These are phyloP conservation scores for Penicillium robsamsonii DNA, from an alignment of 495 filamentous ascomycete genomes.

Conservation along the genomic window DNA sequence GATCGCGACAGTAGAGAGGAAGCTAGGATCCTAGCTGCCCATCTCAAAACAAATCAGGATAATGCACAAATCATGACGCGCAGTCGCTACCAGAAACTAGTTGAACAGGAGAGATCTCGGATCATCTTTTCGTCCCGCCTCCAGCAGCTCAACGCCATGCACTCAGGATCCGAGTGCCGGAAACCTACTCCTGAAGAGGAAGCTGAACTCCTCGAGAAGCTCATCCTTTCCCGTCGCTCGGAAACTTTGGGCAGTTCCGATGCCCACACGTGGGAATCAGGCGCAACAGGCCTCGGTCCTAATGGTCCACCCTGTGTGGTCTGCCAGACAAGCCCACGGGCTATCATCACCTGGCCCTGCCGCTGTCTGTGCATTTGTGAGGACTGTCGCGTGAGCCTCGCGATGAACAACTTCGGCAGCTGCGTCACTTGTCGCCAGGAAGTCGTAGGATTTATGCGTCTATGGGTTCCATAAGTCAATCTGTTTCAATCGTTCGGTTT, in stretches of 20 bases:
- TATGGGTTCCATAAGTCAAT: conserved; percentile 76
- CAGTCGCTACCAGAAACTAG: conserved; percentile 64
- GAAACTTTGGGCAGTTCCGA: conserved; percentile 23
- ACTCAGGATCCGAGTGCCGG: conserved; percentile 27
- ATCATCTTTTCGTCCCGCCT: conserved; percentile 55
- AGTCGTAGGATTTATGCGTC: conserved; percentile 78
- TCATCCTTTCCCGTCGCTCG: conserved; percentile 65
- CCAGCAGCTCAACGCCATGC: conserved; percentile 18
- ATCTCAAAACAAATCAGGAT: conserved; percentile 57
- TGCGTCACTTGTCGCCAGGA: conserved; percentile 91
- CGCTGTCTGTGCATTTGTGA: conserved; percentile 92
- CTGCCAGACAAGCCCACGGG: conserved; percentile 82
- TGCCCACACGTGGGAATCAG: conserved; percentile 57
- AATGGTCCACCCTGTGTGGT: conserved; percentile 89
- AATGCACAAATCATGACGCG: conserved; percentile 69
- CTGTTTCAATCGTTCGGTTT: neutral
- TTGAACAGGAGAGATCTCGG: conserved; percentile 62
- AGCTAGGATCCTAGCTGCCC: conserved; percentile 77
- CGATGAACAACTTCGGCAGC: conserved; percentile 94
- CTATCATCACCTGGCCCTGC: conserved; percentile 94
- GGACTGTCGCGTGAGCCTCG: conserved; percentile 87
- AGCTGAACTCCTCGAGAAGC: conserved; percentile 71
- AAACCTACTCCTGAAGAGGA: conserved; percentile 69
- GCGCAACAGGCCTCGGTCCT: conserved; percentile 66
- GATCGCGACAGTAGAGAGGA: conserved; percentile 74